Conservation (phyloP, 352 stramenopile genomes). For the Phytophthora hybrid region DNA sequence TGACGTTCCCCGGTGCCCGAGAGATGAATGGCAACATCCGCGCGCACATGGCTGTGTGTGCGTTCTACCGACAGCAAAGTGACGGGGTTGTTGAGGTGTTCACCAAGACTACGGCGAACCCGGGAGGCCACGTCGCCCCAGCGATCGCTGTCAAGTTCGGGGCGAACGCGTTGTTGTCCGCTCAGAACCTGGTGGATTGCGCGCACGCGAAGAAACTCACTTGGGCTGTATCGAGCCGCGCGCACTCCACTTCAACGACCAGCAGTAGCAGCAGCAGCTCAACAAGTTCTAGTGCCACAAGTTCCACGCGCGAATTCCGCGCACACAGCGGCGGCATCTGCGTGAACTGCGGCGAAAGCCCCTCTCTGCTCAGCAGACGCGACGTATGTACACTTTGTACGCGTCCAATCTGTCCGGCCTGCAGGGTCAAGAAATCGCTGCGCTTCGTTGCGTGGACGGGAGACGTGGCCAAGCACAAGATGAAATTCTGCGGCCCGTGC, state of each 20-base stretch:
- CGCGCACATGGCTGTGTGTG: conserved; percentile 44
- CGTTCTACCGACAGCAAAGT: conserved; percentile 47
- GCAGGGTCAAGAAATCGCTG: conserved; percentile 34
- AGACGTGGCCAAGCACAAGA: conserved; percentile 26
- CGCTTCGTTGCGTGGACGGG: conserved; percentile 24
- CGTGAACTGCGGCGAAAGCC: conserved; percentile 25
- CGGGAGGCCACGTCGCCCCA: conserved; percentile 23
- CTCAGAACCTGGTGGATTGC: conserved; percentile 42
- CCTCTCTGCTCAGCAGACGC: conserved; percentile 26
- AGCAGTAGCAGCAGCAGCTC: conserved; percentile 25
- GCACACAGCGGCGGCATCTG: conserved; percentile 19
- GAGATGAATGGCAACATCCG: conserved; percentile 31
- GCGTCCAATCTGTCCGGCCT: conserved; percentile 33
- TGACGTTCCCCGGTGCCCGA: conserved; percentile 42
- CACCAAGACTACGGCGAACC: conserved; percentile 37
- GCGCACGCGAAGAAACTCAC: conserved; percentile 60
- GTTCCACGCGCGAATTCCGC: conserved; percentile 2
- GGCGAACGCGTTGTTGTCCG: conserved; percentile 23
- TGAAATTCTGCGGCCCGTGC: conserved; percentile 31
- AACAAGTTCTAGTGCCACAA: conserved; percentile 15
- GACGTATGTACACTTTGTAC: conserved; percentile 33
- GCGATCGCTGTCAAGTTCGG: conserved; percentile 30
- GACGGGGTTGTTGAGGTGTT: conserved; percentile 42
- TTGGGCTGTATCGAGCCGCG: conserved; percentile 41
- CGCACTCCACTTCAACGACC: conserved; percentile 14